Evolutionary conservation across 2,329 filamentous ascomycete genomes (phyloP), one percentile per base, ranked within the genome.

Genomic region (Talaromyces pinophilus): DNA sequence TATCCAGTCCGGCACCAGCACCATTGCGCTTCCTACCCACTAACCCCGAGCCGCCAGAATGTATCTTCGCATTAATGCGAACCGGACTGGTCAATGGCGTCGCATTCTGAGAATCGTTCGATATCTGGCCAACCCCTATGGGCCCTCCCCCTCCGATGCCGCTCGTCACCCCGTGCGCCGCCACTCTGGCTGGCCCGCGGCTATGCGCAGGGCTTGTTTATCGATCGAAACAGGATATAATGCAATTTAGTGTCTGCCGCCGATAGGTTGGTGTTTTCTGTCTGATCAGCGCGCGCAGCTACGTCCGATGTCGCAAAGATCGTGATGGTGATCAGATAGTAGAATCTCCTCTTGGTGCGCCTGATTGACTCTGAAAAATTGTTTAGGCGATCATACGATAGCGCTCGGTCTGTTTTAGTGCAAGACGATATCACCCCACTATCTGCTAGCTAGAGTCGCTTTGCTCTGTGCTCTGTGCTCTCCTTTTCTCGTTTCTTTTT

Each of bases 1-100:
- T 82, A 65, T 83, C 81, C 55, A 82, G 74, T 46, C 79, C 81
- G 59, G 80, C 78, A 64, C 77, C 73, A 59, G 75, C 77, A 62
- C 77, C 73, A 75, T 79, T 80, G 68, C 81, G 79, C 72, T 82
- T 83, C 72, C 72, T 77, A 72, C 71, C 71, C 66, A 71, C 73
- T 63, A 69, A 70, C 69, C 28, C 46, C 44, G 59, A 42, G 19
- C 25, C 61, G 28, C 22, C 52, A 48, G 64, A 44, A 44, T 63
- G 52, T 30, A 50, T 19, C 30, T 38, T 62, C n/a, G 46, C 60
- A 46, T 42, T 22, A 22, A 62, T 50, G 2, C 61, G 65, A 22
- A 38, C 73, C 69, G 76, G 76, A 67, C 73, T 75, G 64, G 74
- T 74, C 68, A 69, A 76, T 70, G 70, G 75, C 71, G 73, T 72